Evolutionary conservation across 2,329 filamentous ascomycete genomes (phyloP).

Genomic region (Pseudocercospora crystallina): DNA sequence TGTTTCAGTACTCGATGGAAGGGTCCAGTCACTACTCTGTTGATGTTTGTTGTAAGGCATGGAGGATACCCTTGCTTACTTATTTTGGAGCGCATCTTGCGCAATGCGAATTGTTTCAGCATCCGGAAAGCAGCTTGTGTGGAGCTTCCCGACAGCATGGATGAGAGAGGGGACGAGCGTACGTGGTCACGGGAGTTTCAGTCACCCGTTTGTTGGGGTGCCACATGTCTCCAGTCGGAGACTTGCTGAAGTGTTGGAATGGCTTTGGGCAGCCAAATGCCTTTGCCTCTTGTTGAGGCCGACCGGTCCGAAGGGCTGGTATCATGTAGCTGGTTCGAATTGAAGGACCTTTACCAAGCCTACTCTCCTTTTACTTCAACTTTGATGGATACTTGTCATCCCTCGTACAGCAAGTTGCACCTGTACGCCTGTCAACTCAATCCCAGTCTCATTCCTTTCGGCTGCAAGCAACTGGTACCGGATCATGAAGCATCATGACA

Average conservation of each 20-base stretch:
- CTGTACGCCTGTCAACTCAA: no score
- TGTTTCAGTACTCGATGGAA: constrained; percentile 11
- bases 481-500: no score
- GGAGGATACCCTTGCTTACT: background rate
- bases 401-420: no score
- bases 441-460: no score
- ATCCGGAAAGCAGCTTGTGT: constrained; percentile 5
- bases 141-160: background rate
- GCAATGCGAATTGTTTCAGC: constrained; percentile 11
- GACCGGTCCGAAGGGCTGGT: constrained; percentile 6
- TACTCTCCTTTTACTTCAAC: background rate
- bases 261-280: no score
- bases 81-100: background rate
- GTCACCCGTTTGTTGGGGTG: constrained; percentile 4
- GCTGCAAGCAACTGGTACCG: no score
- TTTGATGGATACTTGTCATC: no score
- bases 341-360: constrained; percentile 6
- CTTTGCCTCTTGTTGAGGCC: constrained; percentile 12
- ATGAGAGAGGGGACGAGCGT: background rate
- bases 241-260: constrained; percentile 2
- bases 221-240: constrained; percentile 16
- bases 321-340: constrained; percentile 9
- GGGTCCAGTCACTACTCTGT: constrained; percentile 16
- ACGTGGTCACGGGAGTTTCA: constrained; percentile 11
- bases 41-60: constrained; percentile 7